Evolutionary conservation across 768 basidiomycete genomes (phyloP).

Genomic region (Strobilomyces confusus): DNA sequence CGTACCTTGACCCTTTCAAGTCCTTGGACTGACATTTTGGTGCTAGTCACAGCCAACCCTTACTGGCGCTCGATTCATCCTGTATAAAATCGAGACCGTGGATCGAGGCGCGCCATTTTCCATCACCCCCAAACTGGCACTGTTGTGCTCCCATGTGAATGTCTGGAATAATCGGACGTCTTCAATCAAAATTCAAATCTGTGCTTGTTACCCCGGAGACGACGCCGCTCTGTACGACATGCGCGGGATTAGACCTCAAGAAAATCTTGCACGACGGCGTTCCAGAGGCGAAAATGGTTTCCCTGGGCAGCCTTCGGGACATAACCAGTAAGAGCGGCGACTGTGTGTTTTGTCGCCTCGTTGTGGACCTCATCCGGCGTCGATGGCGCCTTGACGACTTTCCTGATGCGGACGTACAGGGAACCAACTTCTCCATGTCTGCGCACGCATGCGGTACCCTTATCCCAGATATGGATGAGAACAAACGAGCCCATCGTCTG

Average conservation of each 20-base stretch:
- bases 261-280: conserved; percentile 14
- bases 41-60: no score
- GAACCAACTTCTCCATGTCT: conserved; percentile 1
- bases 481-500: conserved; percentile 10
- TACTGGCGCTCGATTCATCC: no score
- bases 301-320: conserved; percentile 8
- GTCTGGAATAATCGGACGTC: conserved; percentile 3
- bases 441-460: conserved; percentile 1
- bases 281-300: background rate
- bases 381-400: conserved; percentile 15
- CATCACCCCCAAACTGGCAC: background rate
- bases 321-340: conserved; percentile 2
- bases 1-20: no score
- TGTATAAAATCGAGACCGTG: background rate
- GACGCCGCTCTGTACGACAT: conserved; percentile 9
- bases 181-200: background rate
- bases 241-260: conserved; percentile 6
- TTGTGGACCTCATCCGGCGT: conserved; percentile 5
- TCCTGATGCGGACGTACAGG: conserved; percentile 8
- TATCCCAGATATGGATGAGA: background rate
- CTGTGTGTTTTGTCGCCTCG: conserved; percentile 19
- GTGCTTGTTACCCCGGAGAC: background rate
- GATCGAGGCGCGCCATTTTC: background rate
- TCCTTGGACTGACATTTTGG: no score
- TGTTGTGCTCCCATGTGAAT: background rate